Percentiles rank a stretch among this genome's conserved stretches.
phyloP scores from a whole-genome alignment of 305 asterid species.

The Fraxinus greggii region DNA sequence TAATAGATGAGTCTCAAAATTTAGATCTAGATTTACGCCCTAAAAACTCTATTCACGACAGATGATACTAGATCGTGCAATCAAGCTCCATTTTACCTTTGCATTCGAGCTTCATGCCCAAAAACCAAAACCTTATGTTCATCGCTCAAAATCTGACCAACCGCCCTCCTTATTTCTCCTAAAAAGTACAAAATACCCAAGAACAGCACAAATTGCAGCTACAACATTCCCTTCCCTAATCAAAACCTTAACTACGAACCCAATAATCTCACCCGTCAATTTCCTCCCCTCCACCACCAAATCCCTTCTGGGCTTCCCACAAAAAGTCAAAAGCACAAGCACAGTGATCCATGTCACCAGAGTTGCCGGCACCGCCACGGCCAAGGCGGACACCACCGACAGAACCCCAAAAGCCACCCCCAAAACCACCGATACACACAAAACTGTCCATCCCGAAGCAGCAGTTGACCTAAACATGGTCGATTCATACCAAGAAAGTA shows the following conservation, averaged over 20 bases:
- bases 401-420: constrained; percentile 45
- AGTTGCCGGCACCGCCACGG: constrained; percentile 50
- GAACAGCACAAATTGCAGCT: constrained; percentile 48
- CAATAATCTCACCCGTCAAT: constrained; percentile 42
- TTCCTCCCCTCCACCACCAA: constrained; percentile 47
- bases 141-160: not conserved
- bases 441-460: constrained; percentile 32
- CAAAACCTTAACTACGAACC: constrained; percentile 39
- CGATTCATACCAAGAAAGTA: constrained; percentile 42
- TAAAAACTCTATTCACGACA: not conserved
- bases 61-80: not conserved
- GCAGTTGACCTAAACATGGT: constrained; percentile 25
- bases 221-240: constrained; percentile 49
- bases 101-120: not conserved
- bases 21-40: not conserved
- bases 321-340: constrained; percentile 43
- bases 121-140: not conserved
- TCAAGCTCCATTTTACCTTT: not conserved
- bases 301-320: constrained; percentile 43
- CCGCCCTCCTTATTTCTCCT: constrained; percentile 21
- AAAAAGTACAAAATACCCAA: constrained; percentile 42
- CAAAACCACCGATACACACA: constrained; percentile 38
- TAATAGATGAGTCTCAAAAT: not conserved
- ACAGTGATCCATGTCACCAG: constrained; percentile 46
- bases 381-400: constrained; percentile 46